These are phyloP conservation scores for Podila verticillata DNA, from an alignment of 192 early-diverging fungal species.

Conservation along the genomic window DNA sequence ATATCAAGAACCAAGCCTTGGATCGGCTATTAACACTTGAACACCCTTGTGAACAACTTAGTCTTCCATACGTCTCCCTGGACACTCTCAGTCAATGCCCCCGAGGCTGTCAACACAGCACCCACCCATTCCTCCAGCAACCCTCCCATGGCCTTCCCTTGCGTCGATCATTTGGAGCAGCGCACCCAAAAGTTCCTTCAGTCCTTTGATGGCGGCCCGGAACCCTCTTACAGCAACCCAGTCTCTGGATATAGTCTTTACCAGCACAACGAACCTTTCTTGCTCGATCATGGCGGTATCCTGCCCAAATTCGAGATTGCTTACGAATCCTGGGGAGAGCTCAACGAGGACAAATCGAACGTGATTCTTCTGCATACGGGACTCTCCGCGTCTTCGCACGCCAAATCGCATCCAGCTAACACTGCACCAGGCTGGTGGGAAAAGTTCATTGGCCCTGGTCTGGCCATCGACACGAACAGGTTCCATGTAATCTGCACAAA, in stretches of 20 bases:
- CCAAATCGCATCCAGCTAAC: conserved; percentile 87
- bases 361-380: conserved; percentile 96
- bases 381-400: conserved; percentile 90
- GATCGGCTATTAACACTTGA: neutral
- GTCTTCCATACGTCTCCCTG: conserved; percentile 41
- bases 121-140: conserved; percentile 55
- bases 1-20: neutral
- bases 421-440: conserved; percentile 95
- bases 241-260: conserved; percentile 79
- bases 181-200: conserved; percentile 61
- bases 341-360: conserved; percentile 84
- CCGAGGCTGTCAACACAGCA: conserved; percentile 2
- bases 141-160: conserved; percentile 77
- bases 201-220: conserved; percentile 76
- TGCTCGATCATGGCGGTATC: conserved; percentile 84
- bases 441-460: conserved; percentile 94
- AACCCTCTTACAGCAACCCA: conserved; percentile 85
- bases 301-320: conserved; percentile 85
- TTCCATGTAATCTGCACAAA: conserved; percentile 98
- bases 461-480: conserved; percentile 90
- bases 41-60: neutral
- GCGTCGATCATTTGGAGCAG: conserved; percentile 72
- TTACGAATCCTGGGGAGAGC: conserved; percentile 96
- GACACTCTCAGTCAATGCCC: conserved; percentile 26
- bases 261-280: conserved; percentile 72